Base-by-base conservation (phyloP, 2,329 filamentous ascomycete species). In the Juglanconis oblonga region DNA sequence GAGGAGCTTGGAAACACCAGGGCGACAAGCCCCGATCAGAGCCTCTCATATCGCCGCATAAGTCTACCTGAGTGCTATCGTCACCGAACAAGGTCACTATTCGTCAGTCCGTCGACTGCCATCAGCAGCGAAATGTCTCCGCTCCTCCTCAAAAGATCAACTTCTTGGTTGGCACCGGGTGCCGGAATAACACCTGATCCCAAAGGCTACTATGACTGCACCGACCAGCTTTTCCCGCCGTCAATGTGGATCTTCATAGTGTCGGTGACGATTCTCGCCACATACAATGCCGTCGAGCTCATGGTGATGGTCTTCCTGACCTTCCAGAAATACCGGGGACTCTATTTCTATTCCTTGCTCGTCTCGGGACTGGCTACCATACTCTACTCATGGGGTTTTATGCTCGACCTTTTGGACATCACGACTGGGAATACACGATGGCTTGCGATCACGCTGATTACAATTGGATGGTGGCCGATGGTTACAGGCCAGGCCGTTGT, bases 401-500 rank as follows among this genome's bases (percentile, higher is more conserved):
- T 47, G 10, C 57, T 59, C 29, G 57, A 59, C 35, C 29, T 59
- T 4, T 14, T 59, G n/a, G 44, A 59, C 44, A 47, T 59, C 1
- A 44, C 45, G 2, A 35, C 14, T 2, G 51, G 51, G 7, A 4
- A 31, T 14, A 32, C 57, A 4, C 42, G 51, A 5, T 59, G 52
- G 51, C 42, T 52, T 14, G 44, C 57, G 31, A 32, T 59, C n/a
- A 50, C 57, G n/a, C 33, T 59, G 33, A 59, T 59, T 35, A 59
- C 57, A 2, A 11, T 44, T 2, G 57, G 57, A 0, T 59, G 57
- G 57, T 59, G 57, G 57, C 57, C 57, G 35, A 59, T 59, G 57
- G 51, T 59, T 1, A 53, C 57, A 1, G 57, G 57, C 0, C 57
- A 59, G 57, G 33, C 57, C 10, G 10, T 59, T 7, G 57, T 59